Evolutionary conservation across 768 basidiomycete genomes (phyloP).

Genomic region (Calocera cornea): DNA sequence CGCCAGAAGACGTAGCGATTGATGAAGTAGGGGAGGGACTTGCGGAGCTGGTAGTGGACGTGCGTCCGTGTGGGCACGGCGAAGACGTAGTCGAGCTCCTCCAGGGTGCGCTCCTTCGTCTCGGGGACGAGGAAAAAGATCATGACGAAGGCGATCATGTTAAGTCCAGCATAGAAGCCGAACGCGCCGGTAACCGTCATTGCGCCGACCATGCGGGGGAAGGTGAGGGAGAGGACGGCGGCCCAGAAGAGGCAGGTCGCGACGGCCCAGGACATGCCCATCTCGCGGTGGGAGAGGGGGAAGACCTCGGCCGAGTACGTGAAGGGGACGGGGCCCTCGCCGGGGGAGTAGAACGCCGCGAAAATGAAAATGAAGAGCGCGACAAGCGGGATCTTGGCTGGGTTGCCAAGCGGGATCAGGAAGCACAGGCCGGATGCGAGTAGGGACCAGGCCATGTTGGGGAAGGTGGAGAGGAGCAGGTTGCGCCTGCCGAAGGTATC

Average conservation of each 20-base stretch:
- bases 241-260: slow-evolving; percentile 28
- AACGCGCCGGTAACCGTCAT: slow-evolving; percentile 23
- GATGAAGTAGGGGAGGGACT: slow-evolving; percentile 14
- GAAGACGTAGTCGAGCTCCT: slow-evolving; percentile 23
- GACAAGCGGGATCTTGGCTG: slow-evolving; percentile 31
- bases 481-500: slow-evolving; percentile 17
- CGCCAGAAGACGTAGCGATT: slow-evolving; percentile 9
- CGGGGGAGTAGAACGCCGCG: slow-evolving; percentile 14
- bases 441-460: slow-evolving; percentile 30
- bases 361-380: slow-evolving; percentile 27
- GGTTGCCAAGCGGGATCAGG: slow-evolving; percentile 30
- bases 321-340: slow-evolving; percentile 14
- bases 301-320: slow-evolving; percentile 17
- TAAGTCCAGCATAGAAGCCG: slow-evolving; percentile 17
- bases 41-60: slow-evolving; percentile 15
- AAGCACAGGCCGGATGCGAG: slow-evolving; percentile 29
- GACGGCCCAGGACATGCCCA: slow-evolving; percentile 40
- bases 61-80: slow-evolving; percentile 19
- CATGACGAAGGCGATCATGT: slow-evolving; percentile 16
- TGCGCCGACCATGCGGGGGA: slow-evolving; percentile 12
- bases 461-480: slow-evolving; percentile 26
- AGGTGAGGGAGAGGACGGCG: slow-evolving; percentile 13
- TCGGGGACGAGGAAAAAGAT: slow-evolving; percentile 15
- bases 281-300: slow-evolving; percentile 17
- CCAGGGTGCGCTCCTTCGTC: slow-evolving; percentile 21